Base-by-base conservation (phyloP, 352 stramenopile species). In the Phytophthora citricola region DNA sequence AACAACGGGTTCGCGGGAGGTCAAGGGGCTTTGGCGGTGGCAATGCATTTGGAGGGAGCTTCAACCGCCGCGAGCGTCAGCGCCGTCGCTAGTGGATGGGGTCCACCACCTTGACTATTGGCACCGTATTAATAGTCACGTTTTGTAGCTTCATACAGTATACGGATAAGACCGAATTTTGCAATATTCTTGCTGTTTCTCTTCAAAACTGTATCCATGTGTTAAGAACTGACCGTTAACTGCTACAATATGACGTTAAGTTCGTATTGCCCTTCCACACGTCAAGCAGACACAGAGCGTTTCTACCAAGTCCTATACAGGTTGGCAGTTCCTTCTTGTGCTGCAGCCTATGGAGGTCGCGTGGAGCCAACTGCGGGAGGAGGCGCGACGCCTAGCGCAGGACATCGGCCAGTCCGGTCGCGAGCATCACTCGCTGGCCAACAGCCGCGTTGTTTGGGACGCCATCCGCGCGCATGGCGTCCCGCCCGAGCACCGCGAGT, bases 401-500 rank as follows among this genome's bases (percentile, higher is more conserved):
- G 80, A 90, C 27, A 87, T 90, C 53, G 85, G 83, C 50, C 58
- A 64, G 17, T 86, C 83, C 3, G 83, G 78, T 11, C 83, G 83
- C 49, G 79, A 91, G 54, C 82, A 93, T 62, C 85, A 93, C 69
- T 87, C 83, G 52, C 67, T 93, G 29, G 58, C 72, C 20, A 75
- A 76, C 17, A 77, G 74, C 27, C 60, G 68, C 32, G 61, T 66
- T n/a, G 58, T 85, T 20, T 83, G 87, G 66, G 73, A 72, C 54
- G 59, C 75, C 17, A 80, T 92, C 41, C 83, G 83, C 34, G 64
- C 68, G 34, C 79, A 85, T 31, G 85, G 85, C 17, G 63, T 93
- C 26, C 85, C 85, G 22, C 26, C 69, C 5, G 79, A 87, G 68
- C 85, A 93, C 66, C 85, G 85, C 67, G 81, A 92, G 63, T 93